These are phyloP conservation scores for Aspergillus ochraceoroseus DNA, from an alignment of 2,329 filamentous ascomycete species.

Conservation along the genomic window DNA sequence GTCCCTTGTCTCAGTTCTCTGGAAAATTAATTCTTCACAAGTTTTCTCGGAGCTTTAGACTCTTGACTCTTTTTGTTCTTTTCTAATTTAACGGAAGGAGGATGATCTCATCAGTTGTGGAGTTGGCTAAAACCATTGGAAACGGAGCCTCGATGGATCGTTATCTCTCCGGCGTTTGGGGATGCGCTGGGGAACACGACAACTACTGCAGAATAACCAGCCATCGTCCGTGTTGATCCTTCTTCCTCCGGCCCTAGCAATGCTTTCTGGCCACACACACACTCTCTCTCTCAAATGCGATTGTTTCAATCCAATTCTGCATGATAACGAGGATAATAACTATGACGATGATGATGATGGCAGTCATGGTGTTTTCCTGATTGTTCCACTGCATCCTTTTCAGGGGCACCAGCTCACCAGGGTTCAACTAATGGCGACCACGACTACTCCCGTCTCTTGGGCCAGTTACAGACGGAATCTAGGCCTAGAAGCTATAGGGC, in stretches of 20 bases:
- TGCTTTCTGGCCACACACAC: too few species aligned
- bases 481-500: slow-evolving; percentile 13
- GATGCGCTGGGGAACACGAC: slow-evolving; percentile 9
- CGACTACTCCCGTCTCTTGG: too few species aligned
- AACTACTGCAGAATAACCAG: too few species aligned
- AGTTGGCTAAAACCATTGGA: slow-evolving; percentile 11
- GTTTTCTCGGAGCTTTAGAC: too few species aligned
- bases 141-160: slow-evolving; percentile 4
- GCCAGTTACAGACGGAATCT: slow-evolving; percentile 13
- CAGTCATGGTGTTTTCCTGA: too few species aligned
- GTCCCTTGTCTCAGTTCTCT: too few species aligned
- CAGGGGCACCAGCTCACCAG: not conserved
- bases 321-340: slow-evolving; percentile 12
- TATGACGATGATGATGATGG: too few species aligned
- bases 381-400: slow-evolving; percentile 8
- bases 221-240: too few species aligned
- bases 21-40: too few species aligned
- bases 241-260: too few species aligned
- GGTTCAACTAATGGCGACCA: too few species aligned
- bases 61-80: too few species aligned
- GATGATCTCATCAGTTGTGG: slow-evolving; percentile 4
- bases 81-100: slow-evolving; percentile 3
- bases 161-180: slow-evolving; percentile 17
- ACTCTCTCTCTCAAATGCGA: slow-evolving; percentile 8
- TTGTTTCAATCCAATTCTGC: slow-evolving; percentile 6